phyloP scores from a whole-genome alignment of 169 alveolate species.

The Babesia bigemina region DNA sequence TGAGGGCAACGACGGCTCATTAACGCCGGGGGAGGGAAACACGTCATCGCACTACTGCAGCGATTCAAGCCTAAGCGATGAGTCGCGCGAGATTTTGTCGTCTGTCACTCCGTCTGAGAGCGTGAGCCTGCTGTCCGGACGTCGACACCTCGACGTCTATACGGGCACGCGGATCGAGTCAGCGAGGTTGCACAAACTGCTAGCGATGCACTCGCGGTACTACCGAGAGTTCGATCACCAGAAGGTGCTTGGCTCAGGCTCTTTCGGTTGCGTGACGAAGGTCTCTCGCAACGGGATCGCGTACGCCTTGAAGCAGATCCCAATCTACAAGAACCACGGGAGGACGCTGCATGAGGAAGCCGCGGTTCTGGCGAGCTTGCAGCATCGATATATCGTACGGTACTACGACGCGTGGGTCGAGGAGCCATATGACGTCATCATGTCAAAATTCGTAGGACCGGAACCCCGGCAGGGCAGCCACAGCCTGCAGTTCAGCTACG shows the following conservation, averaged over 20 bases:
- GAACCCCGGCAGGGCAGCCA: slow-evolving; percentile 3
- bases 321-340: slow-evolving; percentile 48
- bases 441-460: slow-evolving; percentile 23
- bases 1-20: background rate
- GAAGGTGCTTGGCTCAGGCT: slow-evolving; percentile 80
- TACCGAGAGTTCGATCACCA: slow-evolving; percentile 78
- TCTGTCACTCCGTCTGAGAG: background rate
- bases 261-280: slow-evolving; percentile 83
- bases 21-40: background rate
- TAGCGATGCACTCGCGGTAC: slow-evolving; percentile 69
- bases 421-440: slow-evolving; percentile 68
- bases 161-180: background rate
- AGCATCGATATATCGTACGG: slow-evolving; percentile 82
- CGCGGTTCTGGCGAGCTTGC: slow-evolving; percentile 82
- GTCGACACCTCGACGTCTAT: background rate
- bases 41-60: background rate
- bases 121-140: background rate
- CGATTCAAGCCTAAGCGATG: background rate
- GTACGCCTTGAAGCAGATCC: slow-evolving; percentile 81
- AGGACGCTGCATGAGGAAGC: slow-evolving; percentile 76
- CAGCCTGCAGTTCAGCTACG: slow-evolving; percentile 9
- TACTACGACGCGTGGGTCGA: slow-evolving; percentile 87
- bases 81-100: background rate
- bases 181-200: slow-evolving; percentile 1
- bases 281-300: slow-evolving; percentile 74